Evolutionary conservation across 192 early-diverging fungal species (phyloP).

Genomic region (Thamnidium elegans): DNA sequence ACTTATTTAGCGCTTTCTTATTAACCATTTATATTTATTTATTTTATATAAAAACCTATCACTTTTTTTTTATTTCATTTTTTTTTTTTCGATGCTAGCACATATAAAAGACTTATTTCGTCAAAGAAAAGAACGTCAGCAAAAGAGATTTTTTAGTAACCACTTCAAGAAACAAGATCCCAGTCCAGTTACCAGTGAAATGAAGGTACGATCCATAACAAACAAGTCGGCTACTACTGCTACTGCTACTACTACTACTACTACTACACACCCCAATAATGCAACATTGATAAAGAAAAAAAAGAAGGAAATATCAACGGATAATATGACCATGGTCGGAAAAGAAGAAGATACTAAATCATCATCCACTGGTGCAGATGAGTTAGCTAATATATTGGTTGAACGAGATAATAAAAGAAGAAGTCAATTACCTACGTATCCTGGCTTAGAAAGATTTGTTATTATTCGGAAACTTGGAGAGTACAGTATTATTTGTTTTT

Average conservation of each 20-base stretch:
- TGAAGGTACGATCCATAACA: too few relatives aligned
- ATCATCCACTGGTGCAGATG: background rate
- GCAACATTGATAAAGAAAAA: too few relatives aligned
- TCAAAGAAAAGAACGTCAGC: conserved; percentile 14
- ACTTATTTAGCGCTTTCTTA: background rate
- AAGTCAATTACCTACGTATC: conserved; percentile 33
- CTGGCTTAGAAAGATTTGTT: conserved; percentile 56
- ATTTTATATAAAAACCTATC: background rate
- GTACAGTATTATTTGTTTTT: conserved; percentile 38
- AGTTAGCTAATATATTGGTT: conserved; percentile 3
- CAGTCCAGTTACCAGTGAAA: too few relatives aligned
- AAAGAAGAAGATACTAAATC: background rate
- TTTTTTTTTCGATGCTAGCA: conserved; percentile 6
- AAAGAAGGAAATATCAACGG: too few relatives aligned
- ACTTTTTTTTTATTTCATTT: background rate
- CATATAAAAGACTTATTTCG: conserved; percentile 17
- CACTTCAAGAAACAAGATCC: too few relatives aligned
- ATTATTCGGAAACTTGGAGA: conserved; percentile 67
- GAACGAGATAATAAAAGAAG: conserved; percentile 18
- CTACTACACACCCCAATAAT: too few relatives aligned
- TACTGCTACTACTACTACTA: too few relatives aligned
- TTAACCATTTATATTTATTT: background rate
- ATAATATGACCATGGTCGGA: too few relatives aligned
- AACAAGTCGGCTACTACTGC: too few relatives aligned
- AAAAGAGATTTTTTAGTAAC: background rate